phyloP scores from a whole-genome alignment of 2,329 filamentous ascomycete genomes.

The Fusarium chaquense region DNA sequence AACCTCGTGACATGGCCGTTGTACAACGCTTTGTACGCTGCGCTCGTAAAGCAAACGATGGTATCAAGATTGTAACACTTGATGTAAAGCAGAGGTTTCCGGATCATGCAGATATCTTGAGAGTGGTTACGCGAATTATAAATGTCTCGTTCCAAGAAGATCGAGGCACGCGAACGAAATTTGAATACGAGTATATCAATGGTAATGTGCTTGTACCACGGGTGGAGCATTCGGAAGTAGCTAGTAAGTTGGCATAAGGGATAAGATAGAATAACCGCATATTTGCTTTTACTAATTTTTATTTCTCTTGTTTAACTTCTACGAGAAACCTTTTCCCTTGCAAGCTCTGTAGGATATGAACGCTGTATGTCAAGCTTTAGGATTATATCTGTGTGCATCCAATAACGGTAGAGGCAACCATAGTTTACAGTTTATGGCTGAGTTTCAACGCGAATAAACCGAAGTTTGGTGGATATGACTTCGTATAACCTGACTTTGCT shows the following conservation, averaged over 20 bases:
- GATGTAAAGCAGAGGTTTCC: background rate
- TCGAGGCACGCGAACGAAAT: background rate
- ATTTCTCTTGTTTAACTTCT: background rate
- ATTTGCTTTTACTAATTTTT: background rate
- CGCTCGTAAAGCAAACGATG: background rate
- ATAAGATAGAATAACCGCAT: background rate
- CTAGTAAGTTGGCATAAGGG: background rate
- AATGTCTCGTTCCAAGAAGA: conserved; percentile 17
- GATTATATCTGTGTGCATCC: background rate
- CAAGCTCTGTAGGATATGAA: too few relatives aligned
- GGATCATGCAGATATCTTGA: background rate
- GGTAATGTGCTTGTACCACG: conserved; percentile 3
- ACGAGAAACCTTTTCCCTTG: background rate
- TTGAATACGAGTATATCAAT: conserved; percentile 26
- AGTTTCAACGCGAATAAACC: background rate
- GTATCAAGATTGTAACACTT: background rate
- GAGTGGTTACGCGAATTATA: conserved; percentile 8
- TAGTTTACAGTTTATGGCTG: background rate
- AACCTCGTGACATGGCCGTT: background rate
- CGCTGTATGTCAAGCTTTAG: background rate
- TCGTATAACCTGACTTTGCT: background rate
- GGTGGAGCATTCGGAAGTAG: background rate
- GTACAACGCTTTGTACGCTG: background rate
- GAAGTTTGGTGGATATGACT: background rate
- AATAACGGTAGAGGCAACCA: background rate